These are phyloP conservation scores for Melaleuca alternifolia DNA, from an alignment of 345 rosid species.

Conservation along the genomic window DNA sequence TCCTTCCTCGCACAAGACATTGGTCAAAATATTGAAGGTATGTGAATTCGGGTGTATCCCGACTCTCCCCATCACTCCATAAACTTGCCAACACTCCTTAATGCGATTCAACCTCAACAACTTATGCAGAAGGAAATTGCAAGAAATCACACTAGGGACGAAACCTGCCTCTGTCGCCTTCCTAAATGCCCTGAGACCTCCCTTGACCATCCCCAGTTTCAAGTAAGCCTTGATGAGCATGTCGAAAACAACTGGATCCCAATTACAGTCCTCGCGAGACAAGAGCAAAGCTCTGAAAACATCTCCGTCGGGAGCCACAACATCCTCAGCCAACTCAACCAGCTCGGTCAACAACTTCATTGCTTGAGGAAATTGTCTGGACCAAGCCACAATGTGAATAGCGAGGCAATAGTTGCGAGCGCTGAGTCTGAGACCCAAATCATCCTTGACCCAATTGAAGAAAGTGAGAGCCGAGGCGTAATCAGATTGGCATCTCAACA, in stretches of 20 bases:
- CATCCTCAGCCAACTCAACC: slow-evolving; percentile 12
- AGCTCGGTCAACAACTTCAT: slow-evolving; percentile 43
- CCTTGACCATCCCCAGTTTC: slow-evolving; percentile 35
- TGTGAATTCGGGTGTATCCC: slow-evolving; percentile 52
- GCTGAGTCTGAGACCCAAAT: slow-evolving; percentile 32
- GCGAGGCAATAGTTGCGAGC: slow-evolving; percentile 38
- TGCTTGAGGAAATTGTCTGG: slow-evolving; percentile 32
- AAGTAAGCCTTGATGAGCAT: slow-evolving; percentile 55
- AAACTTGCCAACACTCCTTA: slow-evolving; percentile 64
- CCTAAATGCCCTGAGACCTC: slow-evolving; percentile 30
- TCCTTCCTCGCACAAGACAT: slow-evolving; percentile 47
- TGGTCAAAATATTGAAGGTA: slow-evolving; percentile 76
- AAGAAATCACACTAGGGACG: slow-evolving; percentile 56
- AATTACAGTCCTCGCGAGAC: slow-evolving; percentile 46
- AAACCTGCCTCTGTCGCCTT: slow-evolving; percentile 38
- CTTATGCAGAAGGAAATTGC: slow-evolving; percentile 71
- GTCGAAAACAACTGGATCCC: slow-evolving; percentile 62
- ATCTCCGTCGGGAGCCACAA: slow-evolving; percentile 7
- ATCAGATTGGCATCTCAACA: slow-evolving; percentile 65
- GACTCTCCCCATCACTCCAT: slow-evolving; percentile 49
- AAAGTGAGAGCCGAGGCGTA: slow-evolving; percentile 35
- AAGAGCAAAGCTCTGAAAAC: slow-evolving; percentile 33
- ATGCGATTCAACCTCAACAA: slow-evolving; percentile 39
- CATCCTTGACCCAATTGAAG: slow-evolving; percentile 53
- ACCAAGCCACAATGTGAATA: slow-evolving; percentile 52